phyloP scores from a whole-genome alignment of 2,329 filamentous ascomycete genomes.

The Verticillium isaacii region DNA sequence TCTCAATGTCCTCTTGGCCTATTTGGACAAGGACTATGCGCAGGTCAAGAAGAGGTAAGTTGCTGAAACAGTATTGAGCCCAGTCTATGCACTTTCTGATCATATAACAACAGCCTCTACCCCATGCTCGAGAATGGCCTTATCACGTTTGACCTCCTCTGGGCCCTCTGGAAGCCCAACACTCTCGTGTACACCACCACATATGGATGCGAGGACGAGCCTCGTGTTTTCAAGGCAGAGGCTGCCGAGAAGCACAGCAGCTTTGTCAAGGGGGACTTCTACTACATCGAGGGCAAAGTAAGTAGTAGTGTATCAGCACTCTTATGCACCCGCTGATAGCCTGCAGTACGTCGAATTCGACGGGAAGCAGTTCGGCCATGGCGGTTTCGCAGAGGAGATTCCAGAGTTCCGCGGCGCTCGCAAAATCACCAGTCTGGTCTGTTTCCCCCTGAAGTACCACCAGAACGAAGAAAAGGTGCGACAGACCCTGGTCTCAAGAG shows the following conservation, averaged over 20 bases:
- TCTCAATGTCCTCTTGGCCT: constrained; percentile 69
- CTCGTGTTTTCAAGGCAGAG: constrained; percentile 78
- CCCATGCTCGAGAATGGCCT: constrained; percentile 76
- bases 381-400: constrained; percentile 25
- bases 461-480: constrained; percentile 29
- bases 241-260: constrained; percentile 64
- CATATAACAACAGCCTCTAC: constrained; percentile 55
- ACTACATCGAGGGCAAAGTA: constrained; percentile 65
- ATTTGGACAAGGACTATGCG: constrained; percentile 77
- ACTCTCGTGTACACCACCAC: constrained; percentile 74
- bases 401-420: constrained; percentile 39
- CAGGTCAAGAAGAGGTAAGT: constrained; percentile 61
- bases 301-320: not conserved
- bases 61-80: no score
- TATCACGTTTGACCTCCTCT: constrained; percentile 84
- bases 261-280: constrained; percentile 70
- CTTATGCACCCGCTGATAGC: constrained; percentile 52
- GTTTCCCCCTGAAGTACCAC: constrained; percentile 40
- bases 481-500: constrained; percentile 30
- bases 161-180: constrained; percentile 86
- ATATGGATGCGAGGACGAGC: constrained; percentile 71
- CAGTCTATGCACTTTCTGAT: not conserved
- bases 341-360: constrained; percentile 38
- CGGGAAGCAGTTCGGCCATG: constrained; percentile 39
- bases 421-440: constrained; percentile 35